Evolutionary conservation across 208 protist species (phyloP).

Genomic region (Leishmania aethiopica): DNA sequence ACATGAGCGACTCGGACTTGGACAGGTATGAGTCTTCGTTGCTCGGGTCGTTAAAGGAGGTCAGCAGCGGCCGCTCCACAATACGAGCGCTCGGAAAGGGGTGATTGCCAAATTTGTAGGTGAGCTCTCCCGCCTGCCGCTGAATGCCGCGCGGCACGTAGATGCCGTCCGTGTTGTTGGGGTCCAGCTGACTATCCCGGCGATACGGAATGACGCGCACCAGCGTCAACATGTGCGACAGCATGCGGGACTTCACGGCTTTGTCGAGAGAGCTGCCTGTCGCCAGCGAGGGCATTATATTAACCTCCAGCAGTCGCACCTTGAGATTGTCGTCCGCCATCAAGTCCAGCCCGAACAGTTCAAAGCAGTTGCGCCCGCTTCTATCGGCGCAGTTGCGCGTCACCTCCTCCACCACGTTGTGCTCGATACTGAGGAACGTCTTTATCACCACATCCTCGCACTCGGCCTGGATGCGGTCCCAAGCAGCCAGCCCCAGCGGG

Average conservation of each 20-base stretch:
- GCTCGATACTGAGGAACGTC: slow-evolving; percentile 90
- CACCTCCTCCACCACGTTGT: slow-evolving; percentile 74
- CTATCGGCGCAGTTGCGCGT: slow-evolving; percentile 61
- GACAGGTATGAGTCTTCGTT: slow-evolving; percentile 75
- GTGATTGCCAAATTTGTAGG: slow-evolving; percentile 78
- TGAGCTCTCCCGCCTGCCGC: slow-evolving; percentile 34
- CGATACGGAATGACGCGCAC: slow-evolving; percentile 78
- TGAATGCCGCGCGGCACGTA: slow-evolving; percentile 39
- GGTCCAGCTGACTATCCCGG: slow-evolving; percentile 44
- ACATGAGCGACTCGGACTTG: slow-evolving; percentile 57
- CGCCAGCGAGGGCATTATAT: slow-evolving; percentile 93
- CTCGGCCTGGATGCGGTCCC: slow-evolving; percentile 67
- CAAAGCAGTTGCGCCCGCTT: slow-evolving; percentile 89
- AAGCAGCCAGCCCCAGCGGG: slow-evolving; percentile 48
- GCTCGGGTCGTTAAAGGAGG: slow-evolving; percentile 58
- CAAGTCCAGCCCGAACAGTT: slow-evolving; percentile 90
- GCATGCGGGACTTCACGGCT: slow-evolving; percentile 87
- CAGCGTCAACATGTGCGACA: slow-evolving; percentile 86
- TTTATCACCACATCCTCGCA: slow-evolving; percentile 92
- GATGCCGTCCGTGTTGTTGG: slow-evolving; percentile 12
- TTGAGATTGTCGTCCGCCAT: slow-evolving; percentile 83
- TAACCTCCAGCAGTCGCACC: slow-evolving; percentile 88
- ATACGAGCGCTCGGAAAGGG: slow-evolving; percentile 47
- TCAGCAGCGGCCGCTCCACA: slow-evolving; percentile 48
- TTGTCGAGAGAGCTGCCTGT: slow-evolving; percentile 87